A percentile compares a stretch with the other conserved stretches of the same genome.
Conservation (phyloP, 768 basidiomycete genomes). For the Panaeolus cyanescens region DNA sequence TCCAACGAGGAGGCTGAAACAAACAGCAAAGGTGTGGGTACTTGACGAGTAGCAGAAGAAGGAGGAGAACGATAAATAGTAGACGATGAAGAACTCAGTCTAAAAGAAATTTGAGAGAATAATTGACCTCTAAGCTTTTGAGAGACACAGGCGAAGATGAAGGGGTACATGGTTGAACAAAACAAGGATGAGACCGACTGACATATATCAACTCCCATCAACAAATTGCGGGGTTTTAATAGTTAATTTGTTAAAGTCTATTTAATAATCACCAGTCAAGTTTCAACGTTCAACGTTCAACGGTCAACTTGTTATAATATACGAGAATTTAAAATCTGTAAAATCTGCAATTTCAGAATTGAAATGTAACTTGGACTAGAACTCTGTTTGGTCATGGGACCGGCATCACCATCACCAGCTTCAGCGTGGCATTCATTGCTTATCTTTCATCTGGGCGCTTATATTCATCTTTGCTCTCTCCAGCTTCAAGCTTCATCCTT, state of each 20-base stretch:
- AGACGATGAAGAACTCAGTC: constrained; percentile 21
- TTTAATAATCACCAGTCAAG: too few species aligned
- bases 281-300: too few species aligned
- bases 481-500: neutral
- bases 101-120: neutral
- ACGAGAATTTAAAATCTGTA: too few species aligned
- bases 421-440: neutral
- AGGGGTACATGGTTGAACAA: neutral
- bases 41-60: constrained; percentile 42
- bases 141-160: neutral
- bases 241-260: too few species aligned
- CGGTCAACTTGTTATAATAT: too few species aligned
- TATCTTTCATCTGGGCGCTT: neutral
- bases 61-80: constrained; percentile 41
- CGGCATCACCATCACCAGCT: neutral
- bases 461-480: neutral
- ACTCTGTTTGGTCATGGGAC: neutral
- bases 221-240: neutral
- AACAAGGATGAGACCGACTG: constrained; percentile 6
- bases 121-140: neutral
- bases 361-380: too few species aligned
- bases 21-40: constrained; percentile 55
- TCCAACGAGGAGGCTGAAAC: constrained; percentile 52
- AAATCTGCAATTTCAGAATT: too few species aligned
- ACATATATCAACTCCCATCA: neutral